Base-by-base conservation (phyloP, 441 rosid genomes). In the Biscutella laevigata region DNA sequence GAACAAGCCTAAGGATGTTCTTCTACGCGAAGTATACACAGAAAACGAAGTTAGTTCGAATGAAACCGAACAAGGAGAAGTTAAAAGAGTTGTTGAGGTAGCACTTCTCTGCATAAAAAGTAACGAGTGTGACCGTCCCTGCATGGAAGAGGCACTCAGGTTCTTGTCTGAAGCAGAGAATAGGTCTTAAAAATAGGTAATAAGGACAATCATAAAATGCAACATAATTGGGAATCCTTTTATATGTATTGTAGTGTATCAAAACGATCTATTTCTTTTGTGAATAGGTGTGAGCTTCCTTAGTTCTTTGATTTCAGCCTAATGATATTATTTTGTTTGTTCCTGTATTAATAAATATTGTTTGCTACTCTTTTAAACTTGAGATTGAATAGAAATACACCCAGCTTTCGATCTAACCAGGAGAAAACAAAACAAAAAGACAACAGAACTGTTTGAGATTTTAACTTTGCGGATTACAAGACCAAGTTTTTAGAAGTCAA, bases 51-150 rank as follows among this genome's bases (percentile, higher is more conserved):
- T 59, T 21, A 62, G 67, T 34, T 62, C 74, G 6, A 24, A 55
- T 14, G 63, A 11, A 40, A 59, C 74, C 29, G 36, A 49, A 28
- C 66, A 62, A 45, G 80, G 77, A 60, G 89, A 88, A 69, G 76
- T 76, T 8, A 79, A 76, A 55, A 7, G 59, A 34, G 79, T 76
- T 28, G 75, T 85, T 47, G 86, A 88, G 57, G 80, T 91, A 10
- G 96, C 94, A 39, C 48, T 85, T 51, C 79, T 76, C 52, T 91
- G 98, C 81, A 74, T 80, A 9, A 67, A 66, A 68, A 79, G 64
- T 61, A 74, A 63, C 22, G 59, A 78, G 17, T 66, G 71, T 3
- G 78, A 79, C 39, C 68, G 80, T 24, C 95, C 87, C 13, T 67
- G 77, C 42, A 80, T 82, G 73, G 74, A 74, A 66, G 95, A 82